Evolutionary conservation across 2,329 filamentous ascomycete genomes (phyloP).

Genomic region (Phaeosphaeria sp.): DNA sequence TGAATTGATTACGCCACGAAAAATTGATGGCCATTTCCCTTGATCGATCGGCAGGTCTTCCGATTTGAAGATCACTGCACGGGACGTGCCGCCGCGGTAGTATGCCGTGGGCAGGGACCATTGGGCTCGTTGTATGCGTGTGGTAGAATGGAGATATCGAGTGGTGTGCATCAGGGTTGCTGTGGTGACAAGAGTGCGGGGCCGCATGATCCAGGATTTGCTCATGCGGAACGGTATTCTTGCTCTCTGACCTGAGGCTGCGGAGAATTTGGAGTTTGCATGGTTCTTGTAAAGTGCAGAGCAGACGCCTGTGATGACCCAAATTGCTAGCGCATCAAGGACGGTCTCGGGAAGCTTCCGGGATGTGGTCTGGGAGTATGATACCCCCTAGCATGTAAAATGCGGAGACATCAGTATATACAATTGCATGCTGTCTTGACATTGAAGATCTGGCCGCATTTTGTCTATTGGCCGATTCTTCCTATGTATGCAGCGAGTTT

Average conservation of each 20-base stretch:
- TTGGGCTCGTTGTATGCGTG: neutral
- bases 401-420: too few relatives aligned
- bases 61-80: conserved; percentile 66
- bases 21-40: conserved; percentile 60
- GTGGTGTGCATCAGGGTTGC: neutral
- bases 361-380: neutral
- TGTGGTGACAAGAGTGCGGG: neutral
- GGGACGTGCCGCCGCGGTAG: conserved; percentile 74
- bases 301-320: neutral
- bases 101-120: conserved; percentile 56
- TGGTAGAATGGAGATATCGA: neutral
- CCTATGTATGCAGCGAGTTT: too few relatives aligned
- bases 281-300: neutral
- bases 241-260: neutral
- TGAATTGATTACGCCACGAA: conserved; percentile 66
- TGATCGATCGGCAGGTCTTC: conserved; percentile 59
- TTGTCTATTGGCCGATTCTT: too few relatives aligned
- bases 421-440: too few relatives aligned
- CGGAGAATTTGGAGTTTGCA: neutral
- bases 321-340: neutral
- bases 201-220: neutral
- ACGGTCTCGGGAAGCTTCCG: neutral
- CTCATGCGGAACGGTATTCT: neutral
- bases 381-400: neutral
- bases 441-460: too few relatives aligned